These are phyloP conservation scores for Cubamyces sp. DNA, from an alignment of 768 basidiomycete species.

Conservation along the genomic window DNA sequence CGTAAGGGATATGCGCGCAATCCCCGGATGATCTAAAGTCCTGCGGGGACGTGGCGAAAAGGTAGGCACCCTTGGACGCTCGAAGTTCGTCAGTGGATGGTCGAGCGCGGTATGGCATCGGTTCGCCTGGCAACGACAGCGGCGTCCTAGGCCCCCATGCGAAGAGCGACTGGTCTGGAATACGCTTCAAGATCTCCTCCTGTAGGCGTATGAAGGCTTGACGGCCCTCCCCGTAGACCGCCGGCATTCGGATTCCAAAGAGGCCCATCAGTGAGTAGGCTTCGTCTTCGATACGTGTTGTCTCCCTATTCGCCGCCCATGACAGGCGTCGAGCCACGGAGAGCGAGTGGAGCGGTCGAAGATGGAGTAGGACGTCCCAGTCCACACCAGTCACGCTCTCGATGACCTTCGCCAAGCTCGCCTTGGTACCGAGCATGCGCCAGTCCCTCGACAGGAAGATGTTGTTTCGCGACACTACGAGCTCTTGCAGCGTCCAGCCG, in stretches of 20 bases:
- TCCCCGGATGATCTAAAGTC: background rate
- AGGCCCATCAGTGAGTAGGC: constrained; percentile 19
- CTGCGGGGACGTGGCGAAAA: background rate
- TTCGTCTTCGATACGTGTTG: constrained; percentile 9
- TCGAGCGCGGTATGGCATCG: background rate
- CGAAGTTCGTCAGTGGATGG: background rate
- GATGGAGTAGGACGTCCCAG: background rate
- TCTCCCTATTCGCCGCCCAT: background rate
- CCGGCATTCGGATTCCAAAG: constrained; percentile 13
- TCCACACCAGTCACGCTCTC: background rate
- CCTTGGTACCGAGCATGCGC: background rate
- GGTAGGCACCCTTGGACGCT: background rate
- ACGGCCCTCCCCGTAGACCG: constrained; percentile 13
- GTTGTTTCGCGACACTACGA: background rate
- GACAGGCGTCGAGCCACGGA: background rate
- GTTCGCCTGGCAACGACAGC: background rate
- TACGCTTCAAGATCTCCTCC: constrained; percentile 8
- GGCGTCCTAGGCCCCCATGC: constrained; percentile 10
- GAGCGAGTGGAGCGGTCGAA: background rate
- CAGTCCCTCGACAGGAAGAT: background rate
- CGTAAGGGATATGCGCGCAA: background rate
- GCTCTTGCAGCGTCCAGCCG: background rate
- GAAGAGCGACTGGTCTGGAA: constrained; percentile 20
- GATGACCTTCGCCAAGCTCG: background rate
- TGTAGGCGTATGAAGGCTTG: constrained; percentile 16